phyloP scores from a whole-genome alignment of 2,329 filamentous ascomycete species.

The Cordyceps farinosa region DNA sequence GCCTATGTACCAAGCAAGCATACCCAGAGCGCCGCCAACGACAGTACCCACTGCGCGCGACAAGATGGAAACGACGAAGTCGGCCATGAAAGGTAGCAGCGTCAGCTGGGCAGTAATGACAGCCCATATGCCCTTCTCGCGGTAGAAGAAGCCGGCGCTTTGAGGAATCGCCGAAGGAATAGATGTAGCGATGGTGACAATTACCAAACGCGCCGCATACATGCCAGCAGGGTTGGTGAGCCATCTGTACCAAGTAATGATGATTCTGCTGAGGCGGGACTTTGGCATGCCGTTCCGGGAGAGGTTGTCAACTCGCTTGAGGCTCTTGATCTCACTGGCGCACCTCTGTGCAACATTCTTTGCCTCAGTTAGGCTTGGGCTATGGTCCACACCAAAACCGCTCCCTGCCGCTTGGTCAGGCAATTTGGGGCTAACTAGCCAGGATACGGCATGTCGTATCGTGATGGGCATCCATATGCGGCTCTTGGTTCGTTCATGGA shows the following conservation, averaged over 20 bases:
- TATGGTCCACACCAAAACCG: background rate
- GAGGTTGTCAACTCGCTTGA: background rate
- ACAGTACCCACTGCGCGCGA: slow-evolving; percentile 41
- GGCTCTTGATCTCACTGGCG: background rate
- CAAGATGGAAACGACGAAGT: slow-evolving; percentile 45
- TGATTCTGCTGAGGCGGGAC: slow-evolving; percentile 21
- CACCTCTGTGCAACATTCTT: background rate
- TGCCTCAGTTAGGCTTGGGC: background rate
- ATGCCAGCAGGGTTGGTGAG: slow-evolving; percentile 41
- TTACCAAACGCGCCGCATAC: slow-evolving; percentile 45
- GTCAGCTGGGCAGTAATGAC: slow-evolving; percentile 49
- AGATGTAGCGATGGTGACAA: slow-evolving; percentile 41
- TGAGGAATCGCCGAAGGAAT: slow-evolving; percentile 41
- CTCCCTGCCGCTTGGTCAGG: background rate
- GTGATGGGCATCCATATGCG: slow-evolving; percentile 42
- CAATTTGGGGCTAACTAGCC: slow-evolving; percentile 31
- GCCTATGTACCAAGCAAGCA: slow-evolving; percentile 50
- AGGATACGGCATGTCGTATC: slow-evolving; percentile 37
- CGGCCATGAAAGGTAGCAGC: slow-evolving; percentile 46
- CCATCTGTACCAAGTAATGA: slow-evolving; percentile 36
- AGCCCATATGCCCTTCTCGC: slow-evolving; percentile 50
- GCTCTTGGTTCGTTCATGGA: slow-evolving; percentile 31
- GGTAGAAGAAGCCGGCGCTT: slow-evolving; percentile 47
- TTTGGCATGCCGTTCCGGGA: background rate
- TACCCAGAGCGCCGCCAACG: slow-evolving; percentile 43